Evolutionary conservation across 2,329 filamentous ascomycete species (phyloP), one percentile per base, ranked within the genome.

Genomic region (Paecilomyces fulvus): DNA sequence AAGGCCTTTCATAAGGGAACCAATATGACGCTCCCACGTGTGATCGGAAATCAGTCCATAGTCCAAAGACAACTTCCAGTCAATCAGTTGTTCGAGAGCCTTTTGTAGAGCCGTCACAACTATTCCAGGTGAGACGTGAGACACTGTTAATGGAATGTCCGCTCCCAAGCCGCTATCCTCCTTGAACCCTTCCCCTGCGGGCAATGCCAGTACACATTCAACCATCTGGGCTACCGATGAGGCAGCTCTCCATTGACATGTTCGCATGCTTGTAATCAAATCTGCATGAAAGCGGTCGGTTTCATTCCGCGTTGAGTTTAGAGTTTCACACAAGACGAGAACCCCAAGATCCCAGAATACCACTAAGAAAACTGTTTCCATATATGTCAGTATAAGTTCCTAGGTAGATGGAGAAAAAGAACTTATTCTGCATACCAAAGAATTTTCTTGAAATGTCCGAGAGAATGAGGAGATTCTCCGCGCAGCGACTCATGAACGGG

Each of bases 1-100:
- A n/a, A 64, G 60, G 5, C 57, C 64, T 46, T 66, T 65, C 56
- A 63, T 57, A 1, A 66, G 51, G 9, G 53, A 43, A n/a, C 61
- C 62, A 10, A 66, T 54, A 14, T 59, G 59, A 4, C 20, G 49
- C 14, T 59, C 30, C 57, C 59, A 60, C 17, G 30, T 31, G 14
- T n/a, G 14, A 2, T 43, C 37, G 1, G 37, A 17, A 17, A 43
- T 17, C 17, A n/a, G 8, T 43, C 17, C 37, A 43, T 20, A 43
- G 3, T 43, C 37, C 6, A n/a, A 43, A 17, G 37, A 43, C 3
- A 20, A 43, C 5, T 17, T n/a, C 37, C 37, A 43, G n/a, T 43
- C 37, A 9, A 43, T 43, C 8, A 43, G 8, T 17, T 43, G n/a
- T 17, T 43, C 14, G n/a, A 43, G 6, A 1, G 37, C 37, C 37